Conservation (phyloP, 495 filamentous ascomycete species). For the Neurospora sp. region DNA sequence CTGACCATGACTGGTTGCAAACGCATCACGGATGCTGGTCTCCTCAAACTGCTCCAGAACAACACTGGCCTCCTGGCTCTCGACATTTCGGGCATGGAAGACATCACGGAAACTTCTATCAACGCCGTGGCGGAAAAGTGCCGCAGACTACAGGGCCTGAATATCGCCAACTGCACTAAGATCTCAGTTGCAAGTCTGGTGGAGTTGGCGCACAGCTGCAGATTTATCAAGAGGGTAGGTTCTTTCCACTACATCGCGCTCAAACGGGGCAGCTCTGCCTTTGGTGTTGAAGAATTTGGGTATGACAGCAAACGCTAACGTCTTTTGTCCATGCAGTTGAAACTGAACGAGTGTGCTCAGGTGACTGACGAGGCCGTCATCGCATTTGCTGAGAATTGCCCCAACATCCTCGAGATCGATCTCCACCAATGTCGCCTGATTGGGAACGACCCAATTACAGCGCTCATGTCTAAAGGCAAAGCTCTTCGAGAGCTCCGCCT, state of each 20-base stretch:
- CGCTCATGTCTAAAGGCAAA: constrained; percentile 61
- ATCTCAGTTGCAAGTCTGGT: constrained; percentile 80
- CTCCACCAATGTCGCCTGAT: constrained; percentile 76
- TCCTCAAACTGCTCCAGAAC: constrained; percentile 67
- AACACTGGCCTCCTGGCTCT: constrained; percentile 79
- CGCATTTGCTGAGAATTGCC: constrained; percentile 79
- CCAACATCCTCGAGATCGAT: constrained; percentile 91
- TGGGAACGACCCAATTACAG: constrained; percentile 68
- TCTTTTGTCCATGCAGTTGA: constrained; percentile 50
- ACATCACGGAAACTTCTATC: constrained; percentile 77
- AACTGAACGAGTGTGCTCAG: constrained; percentile 81
- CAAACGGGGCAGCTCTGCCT: background rate
- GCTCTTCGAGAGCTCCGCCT: constrained; percentile 83
- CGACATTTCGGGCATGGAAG: constrained; percentile 72
- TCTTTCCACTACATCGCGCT: background rate
- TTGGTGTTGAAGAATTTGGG: background rate
- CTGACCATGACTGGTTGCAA: constrained; percentile 88
- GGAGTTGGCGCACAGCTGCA: constrained; percentile 72
- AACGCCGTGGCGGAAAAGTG: constrained; percentile 72
- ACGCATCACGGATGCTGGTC: constrained; percentile 70
- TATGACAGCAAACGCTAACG: constrained; percentile 15
- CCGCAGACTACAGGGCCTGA: constrained; percentile 78
- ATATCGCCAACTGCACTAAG: constrained; percentile 76
- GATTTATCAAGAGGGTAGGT: constrained; percentile 76
- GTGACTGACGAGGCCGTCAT: constrained; percentile 69